Base-by-base conservation (phyloP, 2,329 filamentous ascomycete genomes). In the Trichoderma cornu-damae region DNA sequence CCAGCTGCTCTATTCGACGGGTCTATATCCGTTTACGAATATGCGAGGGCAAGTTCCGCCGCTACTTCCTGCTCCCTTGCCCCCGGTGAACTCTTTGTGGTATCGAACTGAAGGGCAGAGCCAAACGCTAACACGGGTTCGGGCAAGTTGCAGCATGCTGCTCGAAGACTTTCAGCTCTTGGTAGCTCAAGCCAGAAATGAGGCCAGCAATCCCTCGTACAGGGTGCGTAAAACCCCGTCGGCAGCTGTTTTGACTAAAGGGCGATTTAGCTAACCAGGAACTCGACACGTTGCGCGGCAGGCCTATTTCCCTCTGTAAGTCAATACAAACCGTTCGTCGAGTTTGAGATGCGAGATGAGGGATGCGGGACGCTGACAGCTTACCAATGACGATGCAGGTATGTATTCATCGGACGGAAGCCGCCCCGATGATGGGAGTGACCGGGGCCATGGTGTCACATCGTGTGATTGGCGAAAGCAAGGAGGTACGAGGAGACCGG, bases 241-340 rank as follows among this genome's bases (percentile, higher is more conserved):
- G 1, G 24, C 42, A 30, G 51, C 3, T 28, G 18, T 14, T 3
- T n/a, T 3, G 16, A 35, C 32, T 38, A 1, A 38, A 40, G 16
- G 14, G 12, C 22, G 18, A 37, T 22, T 18, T 38, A 22, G 18
- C 48, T 58, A 30, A 58, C 48, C 24, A 16, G 22, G 35, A 32
- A 14, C 35, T 59, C 12, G 32, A 26, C 37, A 28, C 38, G 22
- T 43, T 44, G 38, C 16, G 22, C 14, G 16, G n/a, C 63, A 83
- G 82, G 78, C 81, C 30, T 86, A 86, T 66, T 85, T 86, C 59
- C 80, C 81, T 42, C 66, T 85, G 78, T 85, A 70, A 77, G 80
- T 76, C 12, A 43, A 35, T 22, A 30, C 30, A 37, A 46, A 58
- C 42, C 28, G 4, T 30, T 16, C 6, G 16, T 16, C 4, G 3